These are phyloP conservation scores for Kazachstania taianensis DNA, from an alignment of 805 yeast genomes.

Conservation along the genomic window DNA sequence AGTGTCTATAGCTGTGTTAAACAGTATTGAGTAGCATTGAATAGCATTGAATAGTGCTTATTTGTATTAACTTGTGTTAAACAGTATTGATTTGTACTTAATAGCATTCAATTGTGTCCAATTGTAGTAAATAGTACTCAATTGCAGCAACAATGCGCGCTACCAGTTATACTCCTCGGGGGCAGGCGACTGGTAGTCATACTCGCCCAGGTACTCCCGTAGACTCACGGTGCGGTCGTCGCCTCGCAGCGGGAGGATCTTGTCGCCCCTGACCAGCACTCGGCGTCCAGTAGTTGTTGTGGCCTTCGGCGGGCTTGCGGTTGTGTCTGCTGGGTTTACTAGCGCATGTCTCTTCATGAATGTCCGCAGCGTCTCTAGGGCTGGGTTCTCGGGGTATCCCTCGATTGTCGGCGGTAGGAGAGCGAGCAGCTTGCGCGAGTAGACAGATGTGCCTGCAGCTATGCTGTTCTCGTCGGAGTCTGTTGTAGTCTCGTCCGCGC, in stretches of 20 bases:
- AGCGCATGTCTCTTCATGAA: conserved; percentile 22
- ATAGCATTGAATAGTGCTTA: too few species aligned
- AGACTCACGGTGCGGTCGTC: conserved; percentile 4
- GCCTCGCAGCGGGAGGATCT: conserved; percentile 16
- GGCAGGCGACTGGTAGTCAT: not conserved
- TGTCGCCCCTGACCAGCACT: conserved; percentile 16
- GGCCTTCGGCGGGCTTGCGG: too few species aligned
- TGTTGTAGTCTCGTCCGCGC: not conserved
- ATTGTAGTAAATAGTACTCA: too few species aligned
- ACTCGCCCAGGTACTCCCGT: conserved; percentile 2
- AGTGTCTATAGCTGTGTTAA: too few species aligned
- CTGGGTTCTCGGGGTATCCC: conserved; percentile 16
- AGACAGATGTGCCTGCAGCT: not conserved
- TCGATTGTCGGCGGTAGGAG: conserved; percentile 16
- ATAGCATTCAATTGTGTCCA: too few species aligned
- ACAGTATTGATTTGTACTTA: too few species aligned
- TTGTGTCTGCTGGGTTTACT: too few species aligned
- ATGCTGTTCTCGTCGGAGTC: conserved; percentile 3
- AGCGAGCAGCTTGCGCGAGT: conserved; percentile 10
- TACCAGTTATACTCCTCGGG: not conserved
- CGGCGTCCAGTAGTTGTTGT: conserved; percentile 20
- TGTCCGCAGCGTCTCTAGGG: conserved; percentile 17
- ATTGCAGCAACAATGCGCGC: too few species aligned
- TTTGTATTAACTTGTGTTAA: too few species aligned
- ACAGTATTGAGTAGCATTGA: too few species aligned